Conservation (phyloP, 495 filamentous ascomycete species). For the Tuber indicum region DNA sequence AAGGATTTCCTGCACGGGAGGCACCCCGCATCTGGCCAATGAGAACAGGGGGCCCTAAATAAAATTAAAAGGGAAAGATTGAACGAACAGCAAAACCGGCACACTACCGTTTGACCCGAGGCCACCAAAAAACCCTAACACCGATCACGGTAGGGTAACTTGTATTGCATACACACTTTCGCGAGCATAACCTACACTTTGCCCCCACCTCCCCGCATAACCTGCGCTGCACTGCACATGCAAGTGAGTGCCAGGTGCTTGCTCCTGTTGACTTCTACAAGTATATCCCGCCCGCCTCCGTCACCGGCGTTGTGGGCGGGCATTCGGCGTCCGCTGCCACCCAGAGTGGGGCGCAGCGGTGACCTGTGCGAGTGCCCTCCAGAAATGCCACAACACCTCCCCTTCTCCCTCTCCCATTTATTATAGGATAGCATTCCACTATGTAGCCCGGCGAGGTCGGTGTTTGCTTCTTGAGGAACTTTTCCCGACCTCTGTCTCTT, state of each 20-base stretch:
- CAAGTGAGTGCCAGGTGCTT: neutral
- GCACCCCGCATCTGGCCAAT: neutral
- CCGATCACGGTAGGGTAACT: neutral
- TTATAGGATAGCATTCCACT: neutral
- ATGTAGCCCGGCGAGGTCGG: neutral
- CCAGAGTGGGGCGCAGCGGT: neutral
- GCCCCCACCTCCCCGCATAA: neutral
- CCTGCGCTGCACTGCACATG: neutral
- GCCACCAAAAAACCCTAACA: neutral
- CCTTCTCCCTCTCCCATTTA: neutral
- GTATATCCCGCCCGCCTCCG: neutral
- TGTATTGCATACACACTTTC: neutral
- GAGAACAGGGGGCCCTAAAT: neutral
- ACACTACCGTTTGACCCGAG: neutral
- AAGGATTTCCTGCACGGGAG: neutral
- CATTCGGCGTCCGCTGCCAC: neutral
- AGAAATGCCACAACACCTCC: neutral
- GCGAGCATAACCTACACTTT: neutral
- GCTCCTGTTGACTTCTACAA: neutral
- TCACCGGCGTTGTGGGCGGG: neutral
- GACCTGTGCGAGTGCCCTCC: neutral
- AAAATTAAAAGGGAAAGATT: neutral
- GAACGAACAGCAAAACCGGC: neutral
- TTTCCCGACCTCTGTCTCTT: neutral
- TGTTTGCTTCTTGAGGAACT: neutral